Evolutionary conservation across 2,329 filamentous ascomycete species (phyloP), one percentile per base, ranked within the genome.

Genomic region (Neopestalotiopsis rosae): DNA sequence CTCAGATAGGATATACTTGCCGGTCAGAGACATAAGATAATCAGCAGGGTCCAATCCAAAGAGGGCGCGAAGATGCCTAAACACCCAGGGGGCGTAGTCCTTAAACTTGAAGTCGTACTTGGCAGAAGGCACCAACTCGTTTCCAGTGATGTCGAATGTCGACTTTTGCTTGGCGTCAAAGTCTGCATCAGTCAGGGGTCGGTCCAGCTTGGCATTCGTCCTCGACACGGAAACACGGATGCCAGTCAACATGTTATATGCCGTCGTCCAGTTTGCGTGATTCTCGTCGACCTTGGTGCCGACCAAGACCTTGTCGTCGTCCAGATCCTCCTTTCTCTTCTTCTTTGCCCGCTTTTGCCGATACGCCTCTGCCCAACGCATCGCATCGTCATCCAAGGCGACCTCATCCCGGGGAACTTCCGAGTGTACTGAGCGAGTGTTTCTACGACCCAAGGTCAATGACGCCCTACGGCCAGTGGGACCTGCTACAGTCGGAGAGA

Each of bases 81-180:
- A 99, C 69, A 99, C 96, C 95, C 95, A 98, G 68, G 96, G 96
- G n/a, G 95, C 95, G 81, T 99, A 99, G 83, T 99, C 96, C 84
- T 99, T 99, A 87, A 99, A 99, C 82, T 99, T 99, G 90, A 99
- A 99, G 84, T 99, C 96, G 85, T 99, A 99, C 83, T 99, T 98
- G 74, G 96, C 95, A 71, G 95, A 98, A 28, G 96, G 96, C 5
- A 97, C 97, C 79, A 99, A 86, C 84, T 99, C 96, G 80, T 98
- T 98, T 72, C 96, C 96, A 73, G 95, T 97, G 78, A 98, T 97
- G 82, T 98, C 96, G 86, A 99, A 99, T 61, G 95, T 98, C 78
- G 97, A 98, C 84, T 99, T 99, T 82, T 98, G 94, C 83, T 94
- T 95, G 72, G 93, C 92, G 70, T 94, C 89, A 82, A 99, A 99